These are phyloP conservation scores for Mallotus repandus DNA, from an alignment of 441 rosid genomes.

Conservation along the genomic window DNA sequence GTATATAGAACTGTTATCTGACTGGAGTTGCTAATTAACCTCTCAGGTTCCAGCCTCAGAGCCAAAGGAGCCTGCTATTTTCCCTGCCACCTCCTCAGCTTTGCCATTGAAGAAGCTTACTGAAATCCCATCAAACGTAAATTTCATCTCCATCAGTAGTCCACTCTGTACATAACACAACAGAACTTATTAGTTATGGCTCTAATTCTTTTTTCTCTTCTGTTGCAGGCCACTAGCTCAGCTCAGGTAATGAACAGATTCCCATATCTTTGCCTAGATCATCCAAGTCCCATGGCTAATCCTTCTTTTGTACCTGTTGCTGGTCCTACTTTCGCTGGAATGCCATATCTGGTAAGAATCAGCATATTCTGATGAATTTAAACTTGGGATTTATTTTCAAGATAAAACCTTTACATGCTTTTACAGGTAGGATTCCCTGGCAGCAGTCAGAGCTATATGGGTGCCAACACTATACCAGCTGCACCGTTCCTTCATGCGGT, in stretches of 20 bases:
- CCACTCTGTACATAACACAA: too few species aligned
- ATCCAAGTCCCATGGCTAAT: slow-evolving; percentile 1
- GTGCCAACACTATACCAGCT: background rate
- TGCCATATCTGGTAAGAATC: slow-evolving; percentile 23
- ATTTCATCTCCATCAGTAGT: background rate
- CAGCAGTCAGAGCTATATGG: slow-evolving; percentile 8
- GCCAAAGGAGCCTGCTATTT: slow-evolving; percentile 7
- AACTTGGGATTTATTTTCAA: too few species aligned
- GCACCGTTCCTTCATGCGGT: background rate
- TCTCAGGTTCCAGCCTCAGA: slow-evolving; percentile 19
- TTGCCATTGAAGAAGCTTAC: slow-evolving; percentile 2
- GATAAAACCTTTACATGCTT: background rate
- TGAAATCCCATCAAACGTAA: slow-evolving; percentile 18
- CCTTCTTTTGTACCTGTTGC: background rate
- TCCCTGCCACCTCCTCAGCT: slow-evolving; percentile 15
- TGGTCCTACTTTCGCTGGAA: slow-evolving; percentile 12
- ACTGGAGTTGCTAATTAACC: background rate
- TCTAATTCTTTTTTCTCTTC: background rate
- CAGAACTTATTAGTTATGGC: background rate
- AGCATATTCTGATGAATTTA: background rate
- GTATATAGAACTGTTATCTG: too few species aligned
- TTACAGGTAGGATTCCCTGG: slow-evolving; percentile 11
- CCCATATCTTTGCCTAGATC: slow-evolving; percentile 28
- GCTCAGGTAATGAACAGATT: slow-evolving; percentile 18
- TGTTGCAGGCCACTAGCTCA: slow-evolving; percentile 18